Percentiles rank a stretch among this genome's conserved stretches.
These are phyloP conservation scores for Carex pumila DNA, from an alignment of 176 grass and related monocot species.

Conservation along the genomic window DNA sequence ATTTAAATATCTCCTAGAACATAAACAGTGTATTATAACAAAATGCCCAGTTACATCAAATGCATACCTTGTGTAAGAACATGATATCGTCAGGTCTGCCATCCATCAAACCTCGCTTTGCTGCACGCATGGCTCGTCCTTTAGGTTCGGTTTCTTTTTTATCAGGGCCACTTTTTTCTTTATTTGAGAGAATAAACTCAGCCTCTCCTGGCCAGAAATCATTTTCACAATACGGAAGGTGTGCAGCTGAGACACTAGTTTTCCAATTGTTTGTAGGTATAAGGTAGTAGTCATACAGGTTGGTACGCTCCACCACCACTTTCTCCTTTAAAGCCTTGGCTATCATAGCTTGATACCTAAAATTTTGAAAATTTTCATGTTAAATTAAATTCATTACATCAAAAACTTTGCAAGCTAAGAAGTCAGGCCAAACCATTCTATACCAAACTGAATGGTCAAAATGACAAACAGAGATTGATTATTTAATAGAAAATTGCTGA, in stretches of 20 bases:
- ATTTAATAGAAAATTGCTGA: not conserved
- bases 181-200: conserved; percentile 63
- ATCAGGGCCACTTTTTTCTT: conserved; percentile 47
- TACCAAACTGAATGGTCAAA: not conserved
- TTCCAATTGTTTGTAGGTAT: conserved; percentile 61
- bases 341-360: conserved; percentile 80
- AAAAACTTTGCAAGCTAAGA: not conserved
- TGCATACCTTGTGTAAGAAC: conserved; percentile 60
- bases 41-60: not conserved
- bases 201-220: conserved; percentile 97
- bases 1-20: not conserved
- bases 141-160: conserved; percentile 59
- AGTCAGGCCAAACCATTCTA: not conserved
- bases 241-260: conserved; percentile 63
- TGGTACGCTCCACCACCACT: conserved; percentile 74
- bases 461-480: not conserved
- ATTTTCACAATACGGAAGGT: conserved; percentile 83
- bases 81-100: conserved; percentile 75
- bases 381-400: not conserved
- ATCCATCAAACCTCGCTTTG: conserved; percentile 61
- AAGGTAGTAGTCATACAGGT: conserved; percentile 66
- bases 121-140: conserved; percentile 67
- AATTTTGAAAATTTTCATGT: not conserved
- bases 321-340: conserved; percentile 72
- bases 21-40: not conserved